A percentile compares a stretch with the other conserved stretches of the same genome.
Evolutionary conservation across 257 asterid genomes (phyloP).

Genomic region (Solanum tarijense): DNA sequence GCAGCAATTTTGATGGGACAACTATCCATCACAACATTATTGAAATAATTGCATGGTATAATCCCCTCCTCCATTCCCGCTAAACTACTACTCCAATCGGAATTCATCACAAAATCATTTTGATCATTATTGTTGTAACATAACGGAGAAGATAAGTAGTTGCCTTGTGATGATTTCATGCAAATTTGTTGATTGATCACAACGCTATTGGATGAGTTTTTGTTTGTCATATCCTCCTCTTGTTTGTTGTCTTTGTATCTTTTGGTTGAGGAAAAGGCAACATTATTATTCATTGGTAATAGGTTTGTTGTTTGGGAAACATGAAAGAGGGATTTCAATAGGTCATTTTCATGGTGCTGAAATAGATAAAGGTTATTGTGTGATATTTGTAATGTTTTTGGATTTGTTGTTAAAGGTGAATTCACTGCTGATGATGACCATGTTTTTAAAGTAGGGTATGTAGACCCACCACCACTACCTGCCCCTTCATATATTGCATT

Average conservation of each 20-base stretch:
- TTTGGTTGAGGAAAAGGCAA: background rate
- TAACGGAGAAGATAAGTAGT: background rate
- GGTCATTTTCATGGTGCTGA: background rate
- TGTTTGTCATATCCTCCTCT: background rate
- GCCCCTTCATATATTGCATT: background rate
- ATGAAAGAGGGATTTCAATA: background rate
- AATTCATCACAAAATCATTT: background rate
- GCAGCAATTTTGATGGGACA: slow-evolving; percentile 12
- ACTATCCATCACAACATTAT: background rate
- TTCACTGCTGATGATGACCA: background rate
- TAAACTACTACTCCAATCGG: background rate
- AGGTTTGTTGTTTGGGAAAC: background rate
- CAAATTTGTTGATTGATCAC: background rate
- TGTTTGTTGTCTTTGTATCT: background rate
- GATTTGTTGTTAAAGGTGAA: slow-evolving; percentile 18
- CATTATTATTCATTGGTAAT: background rate
- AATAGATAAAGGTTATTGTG: background rate
- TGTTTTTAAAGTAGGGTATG: background rate
- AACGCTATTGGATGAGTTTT: background rate
- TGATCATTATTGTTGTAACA: background rate
- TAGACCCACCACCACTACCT: background rate
- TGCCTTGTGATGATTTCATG: background rate
- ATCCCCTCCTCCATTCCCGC: background rate
- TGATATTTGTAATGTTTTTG: slow-evolving; percentile 8
- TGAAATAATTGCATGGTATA: slow-evolving; percentile 1